Base-by-base conservation (phyloP, 1,284 basidiomycete species). In the Trichosporon coremiiforme region DNA sequence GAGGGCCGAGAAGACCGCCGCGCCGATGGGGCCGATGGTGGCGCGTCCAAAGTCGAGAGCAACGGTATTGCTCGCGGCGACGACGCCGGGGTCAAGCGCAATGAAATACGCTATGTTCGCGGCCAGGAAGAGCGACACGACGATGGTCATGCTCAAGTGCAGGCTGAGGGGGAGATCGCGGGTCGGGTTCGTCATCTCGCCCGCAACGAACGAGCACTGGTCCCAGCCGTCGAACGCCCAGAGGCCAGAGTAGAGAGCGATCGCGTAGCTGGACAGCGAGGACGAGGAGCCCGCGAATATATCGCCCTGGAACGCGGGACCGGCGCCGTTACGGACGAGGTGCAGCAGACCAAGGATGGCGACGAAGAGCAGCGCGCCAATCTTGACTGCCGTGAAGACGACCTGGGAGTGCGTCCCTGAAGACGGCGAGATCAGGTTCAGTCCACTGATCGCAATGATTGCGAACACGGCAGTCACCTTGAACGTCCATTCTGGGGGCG, bases 181-280 rank as follows among this genome's bases (percentile, higher is more conserved):
- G 75, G 90, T 89, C 0, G 93, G 90, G 70, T 91, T 88, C 68
- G 88, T 87, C 86, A 98, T 93, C 81, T 98, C 95, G 31, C 95
- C 95, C 5, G 92, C 93, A 3, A 98, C 92, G 75, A 92, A 98
- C 80, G 94, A 78, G 66, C 80, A 80, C 60, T 80, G 78, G 68
- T 83, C 82, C 93, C 94, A 98, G 0, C 95, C 94, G 80, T 95
- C 94, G 77, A 93, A 94, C 1, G 94, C 94, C 94, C 95, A 99
- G 1, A 99, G 84, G 0, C 94, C 94, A 12, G 93, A 96, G 83
- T 98, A 99, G 3, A 98, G 84, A 0, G 96, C 97, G 12, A 99
- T 86, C 4, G 96, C 94, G 83, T 95, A 99, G 2, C 89, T 86
- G 2, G 93, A 91, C 0, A 93, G 91, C 70, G 91, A 91, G 6